Conservation (phyloP, 176 grass and related monocot species). For the Cymbopogon citratus region DNA sequence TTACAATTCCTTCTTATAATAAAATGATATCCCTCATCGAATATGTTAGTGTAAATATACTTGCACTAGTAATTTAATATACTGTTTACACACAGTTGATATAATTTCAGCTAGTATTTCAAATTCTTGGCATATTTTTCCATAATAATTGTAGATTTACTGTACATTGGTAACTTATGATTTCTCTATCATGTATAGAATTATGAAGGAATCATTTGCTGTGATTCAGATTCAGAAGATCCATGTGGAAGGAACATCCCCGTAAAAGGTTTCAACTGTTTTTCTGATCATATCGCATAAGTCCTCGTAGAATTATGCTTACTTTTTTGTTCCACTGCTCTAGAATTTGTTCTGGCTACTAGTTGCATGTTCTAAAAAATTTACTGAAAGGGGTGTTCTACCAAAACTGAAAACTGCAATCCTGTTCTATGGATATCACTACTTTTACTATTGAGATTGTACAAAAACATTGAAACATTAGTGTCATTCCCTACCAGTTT, state of each 20-base stretch:
- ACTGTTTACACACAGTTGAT: not conserved
- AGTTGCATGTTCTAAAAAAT: constrained; percentile 12
- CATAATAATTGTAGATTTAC: constrained; percentile 5
- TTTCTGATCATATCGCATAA: constrained; percentile 25
- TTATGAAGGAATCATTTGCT: constrained; percentile 28
- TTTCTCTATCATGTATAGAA: constrained; percentile 40
- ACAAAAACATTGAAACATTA: not conserved
- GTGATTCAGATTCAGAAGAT: constrained; percentile 51
- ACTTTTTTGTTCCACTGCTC: not conserved
- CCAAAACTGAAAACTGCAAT: constrained; percentile 28
- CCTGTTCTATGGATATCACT: constrained; percentile 28
- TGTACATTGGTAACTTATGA: constrained; percentile 7
- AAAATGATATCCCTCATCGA: not conserved
- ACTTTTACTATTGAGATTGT: constrained; percentile 24
- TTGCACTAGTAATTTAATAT: not conserved
- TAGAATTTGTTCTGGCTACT: not conserved
- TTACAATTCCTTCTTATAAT: not conserved
- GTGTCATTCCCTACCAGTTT: not conserved
- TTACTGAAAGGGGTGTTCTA: constrained; percentile 8
- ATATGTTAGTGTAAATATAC: not conserved
- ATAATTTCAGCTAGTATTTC: not conserved
- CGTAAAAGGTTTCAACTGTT: constrained; percentile 25
- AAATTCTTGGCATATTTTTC: not conserved
- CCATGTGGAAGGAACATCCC: constrained; percentile 1
- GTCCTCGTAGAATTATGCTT: not conserved